Evolutionary conservation across 1,284 basidiomycete species (phyloP).

Genomic region (Malassezia restricta): DNA sequence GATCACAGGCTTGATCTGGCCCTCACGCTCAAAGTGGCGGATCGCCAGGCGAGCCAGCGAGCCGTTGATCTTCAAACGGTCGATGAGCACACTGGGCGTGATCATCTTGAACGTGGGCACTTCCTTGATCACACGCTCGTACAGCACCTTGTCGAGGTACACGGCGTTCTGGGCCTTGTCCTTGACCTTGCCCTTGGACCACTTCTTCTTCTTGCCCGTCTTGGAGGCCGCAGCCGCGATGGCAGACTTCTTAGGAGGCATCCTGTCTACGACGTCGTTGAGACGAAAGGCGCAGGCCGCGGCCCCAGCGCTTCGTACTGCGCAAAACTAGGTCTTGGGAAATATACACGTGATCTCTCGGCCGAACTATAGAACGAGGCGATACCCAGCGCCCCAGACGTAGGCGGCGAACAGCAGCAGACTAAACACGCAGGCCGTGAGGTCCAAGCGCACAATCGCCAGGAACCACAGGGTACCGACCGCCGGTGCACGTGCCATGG

Average conservation of each 20-base stretch:
- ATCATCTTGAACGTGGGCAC: constrained; percentile 99
- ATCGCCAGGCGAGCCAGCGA: constrained; percentile 87
- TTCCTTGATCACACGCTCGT: constrained; percentile 96
- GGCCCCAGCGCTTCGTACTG: neutral
- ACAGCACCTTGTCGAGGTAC: constrained; percentile 58
- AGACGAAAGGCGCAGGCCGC: constrained; percentile 5
- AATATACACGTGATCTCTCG: constrained; percentile 13
- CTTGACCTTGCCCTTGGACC: constrained; percentile 99
- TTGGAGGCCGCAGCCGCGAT: constrained; percentile 44
- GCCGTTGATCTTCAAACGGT: constrained; percentile 91
- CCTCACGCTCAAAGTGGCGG: constrained; percentile 84
- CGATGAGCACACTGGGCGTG: constrained; percentile 76
- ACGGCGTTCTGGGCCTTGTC: constrained; percentile 83
- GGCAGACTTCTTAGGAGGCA: constrained; percentile 47
- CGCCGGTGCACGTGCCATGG: constrained; percentile 42
- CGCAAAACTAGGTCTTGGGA: constrained; percentile 11
- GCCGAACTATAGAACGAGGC: constrained; percentile 17
- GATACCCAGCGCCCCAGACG: constrained; percentile 18
- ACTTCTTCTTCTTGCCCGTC: constrained; percentile 91
- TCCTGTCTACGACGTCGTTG: constrained; percentile 18
- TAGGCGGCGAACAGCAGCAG: constrained; percentile 32
- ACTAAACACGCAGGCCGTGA: constrained; percentile 30
- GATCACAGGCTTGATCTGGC: constrained; percentile 87
- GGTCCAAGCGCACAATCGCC: constrained; percentile 40
- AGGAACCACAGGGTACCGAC: constrained; percentile 47